These are phyloP conservation scores for Caloboletus inedulis DNA, from an alignment of 1,284 basidiomycete genomes.

Conservation along the genomic window DNA sequence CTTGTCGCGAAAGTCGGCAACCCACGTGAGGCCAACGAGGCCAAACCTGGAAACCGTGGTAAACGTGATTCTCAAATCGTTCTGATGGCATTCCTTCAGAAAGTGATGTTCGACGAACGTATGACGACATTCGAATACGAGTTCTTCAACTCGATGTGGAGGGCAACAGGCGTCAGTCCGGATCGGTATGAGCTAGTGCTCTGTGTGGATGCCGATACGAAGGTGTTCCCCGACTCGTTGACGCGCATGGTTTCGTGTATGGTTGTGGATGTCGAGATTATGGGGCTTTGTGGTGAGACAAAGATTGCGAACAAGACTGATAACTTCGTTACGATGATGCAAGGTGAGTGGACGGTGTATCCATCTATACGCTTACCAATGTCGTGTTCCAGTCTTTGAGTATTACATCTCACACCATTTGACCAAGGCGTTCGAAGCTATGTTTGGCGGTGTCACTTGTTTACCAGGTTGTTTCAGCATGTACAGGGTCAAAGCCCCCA, in stretches of 20 bases:
- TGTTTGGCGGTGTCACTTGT: conserved; percentile 99
- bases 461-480: conserved; percentile 99
- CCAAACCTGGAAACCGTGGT: conserved; percentile 97
- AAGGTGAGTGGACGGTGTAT: conserved; percentile 53
- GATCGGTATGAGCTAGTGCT: conserved; percentile 96
- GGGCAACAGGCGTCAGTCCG: conserved; percentile 91
- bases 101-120: conserved; percentile 98
- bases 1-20: conserved; percentile 95
- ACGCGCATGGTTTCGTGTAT: conserved; percentile 92
- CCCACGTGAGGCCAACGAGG: conserved; percentile 80
- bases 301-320: conserved; percentile 99
- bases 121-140: conserved; percentile 99
- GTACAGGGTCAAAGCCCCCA: conserved; percentile 98
- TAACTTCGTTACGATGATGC: conserved; percentile 98
- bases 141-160: conserved; percentile 97
- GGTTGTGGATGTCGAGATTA: conserved; percentile 95
- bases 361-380: conserved; percentile 8
- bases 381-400: conserved; percentile 74
- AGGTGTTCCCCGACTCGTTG: conserved; percentile 93
- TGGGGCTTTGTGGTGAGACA: conserved; percentile 99
- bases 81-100: conserved; percentile 96
- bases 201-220: conserved; percentile 98
- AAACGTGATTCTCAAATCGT: conserved; percentile 99
- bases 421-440: conserved; percentile 98
- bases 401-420: conserved; percentile 99